A percentile compares a stretch with the other conserved stretches of the same genome.
phyloP scores from a whole-genome alignment of 495 filamentous ascomycete species.

The Echria macrotheca region DNA sequence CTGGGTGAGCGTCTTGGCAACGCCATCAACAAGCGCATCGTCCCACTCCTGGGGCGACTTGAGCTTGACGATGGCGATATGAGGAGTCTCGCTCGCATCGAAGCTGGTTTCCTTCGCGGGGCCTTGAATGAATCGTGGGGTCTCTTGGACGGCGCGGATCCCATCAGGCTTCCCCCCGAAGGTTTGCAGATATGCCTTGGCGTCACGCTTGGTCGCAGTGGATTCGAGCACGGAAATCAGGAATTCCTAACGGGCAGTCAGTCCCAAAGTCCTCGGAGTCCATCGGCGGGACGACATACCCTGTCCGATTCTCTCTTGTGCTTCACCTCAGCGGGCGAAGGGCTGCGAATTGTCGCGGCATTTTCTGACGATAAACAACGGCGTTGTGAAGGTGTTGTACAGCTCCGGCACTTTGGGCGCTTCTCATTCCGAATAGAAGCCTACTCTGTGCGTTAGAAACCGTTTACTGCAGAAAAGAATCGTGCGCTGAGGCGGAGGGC shows the following conservation, averaged over 20 bases:
- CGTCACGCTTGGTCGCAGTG: conserved; percentile 84
- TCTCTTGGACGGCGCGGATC: conserved; percentile 30
- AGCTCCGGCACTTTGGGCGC: not conserved
- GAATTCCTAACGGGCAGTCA: conserved; percentile 57
- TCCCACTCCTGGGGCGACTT: conserved; percentile 63
- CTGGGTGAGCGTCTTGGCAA: conserved; percentile 78
- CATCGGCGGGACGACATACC: conserved; percentile 23
- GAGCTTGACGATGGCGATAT: conserved; percentile 84
- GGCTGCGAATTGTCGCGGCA: conserved; percentile 3
- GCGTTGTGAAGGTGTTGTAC: not conserved
- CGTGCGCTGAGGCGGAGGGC: too few relatives aligned
- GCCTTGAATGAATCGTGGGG: conserved; percentile 32
- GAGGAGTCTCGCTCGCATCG: conserved; percentile 48
- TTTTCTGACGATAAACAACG: conserved; percentile 16
- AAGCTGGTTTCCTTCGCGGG: conserved; percentile 22
- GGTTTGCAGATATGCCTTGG: conserved; percentile 77
- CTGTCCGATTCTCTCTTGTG: conserved; percentile 39
- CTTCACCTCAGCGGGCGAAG: conserved; percentile 36
- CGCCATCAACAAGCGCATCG: conserved; percentile 61
- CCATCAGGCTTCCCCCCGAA: conserved; percentile 52
- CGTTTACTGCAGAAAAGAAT: too few relatives aligned
- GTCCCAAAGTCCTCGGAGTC: too few relatives aligned
- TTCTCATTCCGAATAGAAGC: conserved; percentile 4
- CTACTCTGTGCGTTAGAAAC: too few relatives aligned
- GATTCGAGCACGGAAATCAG: conserved; percentile 77